Evolutionary conservation across 1,284 basidiomycete species (phyloP), one percentile per base, ranked within the genome.

Genomic region (Fistulina hepatica): DNA sequence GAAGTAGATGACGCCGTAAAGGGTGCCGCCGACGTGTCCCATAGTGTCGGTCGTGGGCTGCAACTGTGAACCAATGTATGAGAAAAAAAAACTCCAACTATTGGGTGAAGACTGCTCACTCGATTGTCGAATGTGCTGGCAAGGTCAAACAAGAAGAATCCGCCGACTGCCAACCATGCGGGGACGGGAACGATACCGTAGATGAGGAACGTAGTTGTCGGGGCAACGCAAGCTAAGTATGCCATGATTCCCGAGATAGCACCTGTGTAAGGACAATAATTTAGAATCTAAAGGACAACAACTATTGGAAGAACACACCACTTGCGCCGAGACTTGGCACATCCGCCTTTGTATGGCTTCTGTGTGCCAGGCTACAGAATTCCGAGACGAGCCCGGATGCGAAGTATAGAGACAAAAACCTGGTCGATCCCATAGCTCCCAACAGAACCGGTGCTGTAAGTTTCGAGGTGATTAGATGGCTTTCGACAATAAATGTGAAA

Each of bases 111-210:
- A n/a, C n/a, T n/a, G n/a, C n/a, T n/a, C n/a, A n/a, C n/a, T n/a
- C n/a, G n/a, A n/a, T n/a, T n/a, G n/a, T n/a, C n/a, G n/a, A n/a
- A n/a, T n/a, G n/a, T n/a, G n/a, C n/a, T n/a, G n/a, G n/a, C n/a
- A n/a, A 73, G 57, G 49, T 91, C 86, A 48, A 72, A 85, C 4
- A 73, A 60, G 49, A 92, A 81, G 37, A 93, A 61, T 8, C 82
- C 89, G 1, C 71, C 61, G 2, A 92, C 78, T 22, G 74, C 69
- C 3, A 69, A 64, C 85, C 88, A 92, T 0, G 88, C 88, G 0
- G 88, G 89, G 42, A 85, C 66, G 11, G 90, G 91, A 8, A 94
- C 58, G 48, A 92, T 69, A 37, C 77, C 85, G 56, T 89, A 93
- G 35, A 94, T 55, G n/a, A 75, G 60, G 55, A 93, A 84, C 1